These are phyloP conservation scores for Crucihimalaya himalaica DNA, from an alignment of 345 rosid genomes.

Conservation along the genomic window DNA sequence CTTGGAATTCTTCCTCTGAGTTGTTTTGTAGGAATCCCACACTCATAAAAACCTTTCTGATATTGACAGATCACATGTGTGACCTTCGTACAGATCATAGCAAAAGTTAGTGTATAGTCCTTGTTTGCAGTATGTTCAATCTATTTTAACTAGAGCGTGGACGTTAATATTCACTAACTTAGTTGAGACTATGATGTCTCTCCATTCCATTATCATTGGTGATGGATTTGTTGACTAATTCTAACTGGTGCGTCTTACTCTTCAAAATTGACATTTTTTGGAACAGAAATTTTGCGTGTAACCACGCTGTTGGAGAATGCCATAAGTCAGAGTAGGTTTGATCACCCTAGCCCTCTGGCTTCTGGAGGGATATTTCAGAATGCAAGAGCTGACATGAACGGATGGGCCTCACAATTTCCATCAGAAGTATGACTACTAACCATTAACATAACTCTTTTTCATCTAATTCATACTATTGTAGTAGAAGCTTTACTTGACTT, in stretches of 20 bases:
- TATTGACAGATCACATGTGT: constrained; percentile 18
- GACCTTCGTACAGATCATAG: constrained; percentile 18
- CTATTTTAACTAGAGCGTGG: constrained; percentile 39
- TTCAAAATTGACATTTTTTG: constrained; percentile 94
- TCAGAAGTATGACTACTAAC: constrained; percentile 99
- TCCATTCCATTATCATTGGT: constrained; percentile 66
- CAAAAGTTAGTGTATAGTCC: constrained; percentile 8
- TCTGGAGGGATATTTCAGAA: constrained; percentile 95
- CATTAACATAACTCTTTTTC: constrained; percentile 91
- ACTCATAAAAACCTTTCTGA: not conserved
- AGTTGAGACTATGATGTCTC: constrained; percentile 54
- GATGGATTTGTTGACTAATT: constrained; percentile 67
- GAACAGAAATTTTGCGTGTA: constrained; percentile 99
- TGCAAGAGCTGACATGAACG: constrained; percentile 91
- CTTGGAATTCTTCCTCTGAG: constrained; percentile 7
- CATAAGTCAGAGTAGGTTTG: constrained; percentile 95
- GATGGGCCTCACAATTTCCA: constrained; percentile 95
- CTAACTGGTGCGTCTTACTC: constrained; percentile 95
- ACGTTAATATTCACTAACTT: constrained; percentile 47
- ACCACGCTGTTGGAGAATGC: constrained; percentile 99
- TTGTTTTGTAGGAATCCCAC: not conserved
- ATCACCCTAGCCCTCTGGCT: constrained; percentile 63
- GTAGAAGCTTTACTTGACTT: constrained; percentile 55
- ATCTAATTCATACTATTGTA: constrained; percentile 56
- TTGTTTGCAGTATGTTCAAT: constrained; percentile 28